Conservation (phyloP, 2,329 filamentous ascomycete genomes). For the Arthrobotrys sphaeroides region DNA sequence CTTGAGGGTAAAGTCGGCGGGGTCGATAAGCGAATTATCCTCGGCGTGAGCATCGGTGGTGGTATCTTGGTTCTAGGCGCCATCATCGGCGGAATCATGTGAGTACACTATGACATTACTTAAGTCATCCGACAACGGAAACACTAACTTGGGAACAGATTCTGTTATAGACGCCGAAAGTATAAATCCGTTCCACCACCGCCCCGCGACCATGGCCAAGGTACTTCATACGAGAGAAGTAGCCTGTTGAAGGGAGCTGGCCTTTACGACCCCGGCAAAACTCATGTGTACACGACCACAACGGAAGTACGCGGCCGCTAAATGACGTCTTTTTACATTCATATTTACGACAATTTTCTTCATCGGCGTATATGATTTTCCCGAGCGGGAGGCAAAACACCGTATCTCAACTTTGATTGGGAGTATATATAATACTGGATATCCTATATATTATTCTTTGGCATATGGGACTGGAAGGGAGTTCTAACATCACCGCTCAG, state of each 20-base stretch:
- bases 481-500: no score
- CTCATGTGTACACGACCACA: neutral
- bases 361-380: no score
- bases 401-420: no score
- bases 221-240: neutral
- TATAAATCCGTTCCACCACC: neutral
- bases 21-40: slow-evolving; percentile 64
- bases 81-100: slow-evolving; percentile 54
- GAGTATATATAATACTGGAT: no score
- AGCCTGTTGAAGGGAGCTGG: neutral
- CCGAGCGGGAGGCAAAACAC: no score
- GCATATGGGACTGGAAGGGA: no score
- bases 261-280: neutral
- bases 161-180: neutral
- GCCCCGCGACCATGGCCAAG: neutral
- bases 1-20: slow-evolving; percentile 59
- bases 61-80: slow-evolving; percentile 62
- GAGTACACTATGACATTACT: neutral
- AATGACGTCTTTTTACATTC: no score
- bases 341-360: no score
- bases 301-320: no score
- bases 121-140: neutral
- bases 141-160: neutral
- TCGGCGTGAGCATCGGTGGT: slow-evolving; percentile 65
- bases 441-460: no score